These are phyloP conservation scores for Darksidea phi DNA, from an alignment of 495 filamentous ascomycete species.

Conservation along the genomic window DNA sequence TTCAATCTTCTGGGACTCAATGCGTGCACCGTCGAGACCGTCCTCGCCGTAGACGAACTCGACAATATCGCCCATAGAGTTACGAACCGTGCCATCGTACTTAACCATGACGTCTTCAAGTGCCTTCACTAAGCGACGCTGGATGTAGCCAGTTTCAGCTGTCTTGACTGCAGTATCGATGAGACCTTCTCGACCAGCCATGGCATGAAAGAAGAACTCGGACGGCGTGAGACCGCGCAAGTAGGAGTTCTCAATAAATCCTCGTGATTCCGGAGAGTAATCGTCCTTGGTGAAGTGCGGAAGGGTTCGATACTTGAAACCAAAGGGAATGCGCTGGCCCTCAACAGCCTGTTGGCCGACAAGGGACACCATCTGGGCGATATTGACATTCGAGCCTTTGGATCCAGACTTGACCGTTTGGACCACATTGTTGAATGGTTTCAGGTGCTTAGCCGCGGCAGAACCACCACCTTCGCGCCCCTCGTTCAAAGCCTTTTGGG, in stretches of 20 bases:
- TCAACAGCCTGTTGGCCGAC: slow-evolving; percentile 98
- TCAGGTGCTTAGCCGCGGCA: slow-evolving; percentile 84
- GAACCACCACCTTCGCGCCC: slow-evolving; percentile 95
- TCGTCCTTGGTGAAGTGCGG: slow-evolving; percentile 99
- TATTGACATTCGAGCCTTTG: slow-evolving; percentile 97
- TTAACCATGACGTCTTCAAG: slow-evolving; percentile 96
- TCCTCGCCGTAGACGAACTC: slow-evolving; percentile 99
- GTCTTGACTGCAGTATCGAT: slow-evolving; percentile 99
- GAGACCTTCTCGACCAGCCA: slow-evolving; percentile 99
- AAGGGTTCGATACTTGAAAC: slow-evolving; percentile 96
- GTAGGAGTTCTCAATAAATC: slow-evolving; percentile 99
- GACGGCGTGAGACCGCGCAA: slow-evolving; percentile 90
- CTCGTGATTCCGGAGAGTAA: slow-evolving; percentile 93
- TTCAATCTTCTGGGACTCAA: slow-evolving; percentile 89
- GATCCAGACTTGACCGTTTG: slow-evolving; percentile 95
- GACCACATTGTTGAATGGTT: slow-evolving; percentile 92
- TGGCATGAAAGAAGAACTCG: slow-evolving; percentile 99
- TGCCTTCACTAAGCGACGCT: slow-evolving; percentile 95
- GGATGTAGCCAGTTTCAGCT: slow-evolving; percentile 98
- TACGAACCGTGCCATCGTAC: slow-evolving; percentile 96
- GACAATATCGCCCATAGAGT: slow-evolving; percentile 93
- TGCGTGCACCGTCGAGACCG: slow-evolving; percentile 83
- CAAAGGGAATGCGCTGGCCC: slow-evolving; percentile 98
- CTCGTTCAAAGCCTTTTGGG: slow-evolving; percentile 87
- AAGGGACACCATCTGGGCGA: slow-evolving; percentile 97